A percentile compares a stretch with the other conserved stretches of the same genome.
Evolutionary conservation across 1,139 yeast species (phyloP).

Genomic region (Sugiyamaella neomexicana): DNA sequence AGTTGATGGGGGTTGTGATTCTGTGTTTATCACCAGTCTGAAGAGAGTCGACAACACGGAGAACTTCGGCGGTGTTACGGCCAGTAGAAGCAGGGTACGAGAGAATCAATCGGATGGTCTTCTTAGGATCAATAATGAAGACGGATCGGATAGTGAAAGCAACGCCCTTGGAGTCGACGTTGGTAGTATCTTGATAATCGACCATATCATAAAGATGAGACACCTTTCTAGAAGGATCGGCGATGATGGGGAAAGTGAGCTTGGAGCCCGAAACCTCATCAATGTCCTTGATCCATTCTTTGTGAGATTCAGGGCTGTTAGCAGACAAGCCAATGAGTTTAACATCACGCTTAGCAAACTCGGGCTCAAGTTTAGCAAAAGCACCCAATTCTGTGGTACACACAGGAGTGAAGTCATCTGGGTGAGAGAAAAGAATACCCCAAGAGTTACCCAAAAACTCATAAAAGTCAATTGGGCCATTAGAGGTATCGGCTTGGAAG

Average conservation of each 20-base stretch:
- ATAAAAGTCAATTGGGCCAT: constrained; percentile 74
- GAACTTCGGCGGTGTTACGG: constrained; percentile 83
- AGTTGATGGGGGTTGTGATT: constrained; percentile 80
- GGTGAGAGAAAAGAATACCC: constrained; percentile 82
- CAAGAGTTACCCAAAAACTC: constrained; percentile 72
- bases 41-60: constrained; percentile 77
- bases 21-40: constrained; percentile 72
- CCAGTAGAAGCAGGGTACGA: constrained; percentile 86
- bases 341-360: constrained; percentile 72
- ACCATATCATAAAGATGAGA: constrained; percentile 76
- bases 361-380: constrained; percentile 79
- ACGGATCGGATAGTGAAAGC: constrained; percentile 78
- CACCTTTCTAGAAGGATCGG: constrained; percentile 70
- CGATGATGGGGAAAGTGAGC: constrained; percentile 74
- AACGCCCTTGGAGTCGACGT: constrained; percentile 58
- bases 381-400: constrained; percentile 92
- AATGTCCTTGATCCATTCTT: constrained; percentile 80
- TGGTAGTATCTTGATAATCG: constrained; percentile 63
- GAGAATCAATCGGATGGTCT: constrained; percentile 69
- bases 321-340: constrained; percentile 80
- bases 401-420: constrained; percentile 86
- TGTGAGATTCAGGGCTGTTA: constrained; percentile 67
- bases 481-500: constrained; percentile 70
- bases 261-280: constrained; percentile 71
- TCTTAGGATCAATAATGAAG: constrained; percentile 76